A percentile compares a stretch with the other conserved stretches of the same genome.
Conservation (phyloP, 257 asterid genomes). For the Fraxinus quadrangulata region DNA sequence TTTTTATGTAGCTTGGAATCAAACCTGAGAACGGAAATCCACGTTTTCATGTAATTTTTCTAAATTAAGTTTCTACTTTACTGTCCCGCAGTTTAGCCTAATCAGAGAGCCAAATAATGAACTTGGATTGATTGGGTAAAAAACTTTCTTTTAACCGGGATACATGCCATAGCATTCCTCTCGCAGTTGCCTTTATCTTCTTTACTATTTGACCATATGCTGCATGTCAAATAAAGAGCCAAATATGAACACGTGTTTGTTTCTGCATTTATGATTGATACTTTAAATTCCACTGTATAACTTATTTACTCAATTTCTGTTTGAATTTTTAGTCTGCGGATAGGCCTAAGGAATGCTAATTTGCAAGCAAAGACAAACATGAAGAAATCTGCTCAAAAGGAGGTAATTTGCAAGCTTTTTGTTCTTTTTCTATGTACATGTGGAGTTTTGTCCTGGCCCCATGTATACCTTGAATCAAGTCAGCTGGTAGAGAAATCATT, state of each 20-base stretch:
- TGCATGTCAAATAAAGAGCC: not conserved
- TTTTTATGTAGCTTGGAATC: not conserved
- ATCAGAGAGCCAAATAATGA: not conserved
- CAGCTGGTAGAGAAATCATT: not conserved
- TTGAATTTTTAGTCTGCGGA: constrained; percentile 56
- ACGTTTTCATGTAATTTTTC: not conserved
- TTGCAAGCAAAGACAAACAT: constrained; percentile 85
- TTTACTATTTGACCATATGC: not conserved
- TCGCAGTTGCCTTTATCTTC: not conserved
- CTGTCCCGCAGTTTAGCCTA: not conserved
- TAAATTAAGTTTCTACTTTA: not conserved
- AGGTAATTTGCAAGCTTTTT: constrained; percentile 46
- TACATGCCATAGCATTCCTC: constrained; percentile 1
- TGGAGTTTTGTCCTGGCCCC: not conserved
- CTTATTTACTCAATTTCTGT: constrained; percentile 3
- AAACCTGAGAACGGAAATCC: not conserved
- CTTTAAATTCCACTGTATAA: not conserved
- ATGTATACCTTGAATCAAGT: not conserved
- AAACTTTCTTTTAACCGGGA: not conserved
- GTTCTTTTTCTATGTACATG: not conserved
- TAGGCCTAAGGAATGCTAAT: constrained; percentile 75
- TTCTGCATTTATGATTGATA: constrained; percentile 10
- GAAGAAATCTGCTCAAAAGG: constrained; percentile 80
- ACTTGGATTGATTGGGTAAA: constrained; percentile 1
- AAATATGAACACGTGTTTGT: constrained; percentile 6